Percentiles rank a stretch among this genome's conserved stretches.
Evolutionary conservation across 139 green algal genomes (phyloP).

Genomic region (Chlamydomonas schloesseri): DNA sequence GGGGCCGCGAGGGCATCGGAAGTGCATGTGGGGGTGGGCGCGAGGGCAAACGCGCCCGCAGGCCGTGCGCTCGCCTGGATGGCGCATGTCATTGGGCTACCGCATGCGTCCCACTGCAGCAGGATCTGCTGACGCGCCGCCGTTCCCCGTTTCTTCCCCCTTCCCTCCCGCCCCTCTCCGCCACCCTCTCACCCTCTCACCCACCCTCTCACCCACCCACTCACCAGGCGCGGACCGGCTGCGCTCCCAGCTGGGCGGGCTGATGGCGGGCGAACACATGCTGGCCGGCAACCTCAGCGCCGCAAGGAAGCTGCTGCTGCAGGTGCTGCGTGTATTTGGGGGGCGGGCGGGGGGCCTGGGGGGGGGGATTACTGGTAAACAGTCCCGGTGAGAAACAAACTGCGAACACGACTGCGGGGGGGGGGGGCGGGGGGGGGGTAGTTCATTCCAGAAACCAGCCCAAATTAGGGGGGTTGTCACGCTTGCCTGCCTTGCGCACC

Average conservation of each 20-base stretch:
- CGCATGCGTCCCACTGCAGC: too few relatives aligned
- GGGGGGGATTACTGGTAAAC: too few relatives aligned
- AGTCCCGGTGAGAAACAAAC: too few relatives aligned
- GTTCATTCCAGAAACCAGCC: too few relatives aligned
- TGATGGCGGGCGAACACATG: conserved; percentile 61
- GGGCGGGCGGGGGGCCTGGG: neutral
- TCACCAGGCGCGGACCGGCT: conserved; percentile 46
- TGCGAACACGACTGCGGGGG: too few relatives aligned
- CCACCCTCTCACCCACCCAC: neutral
- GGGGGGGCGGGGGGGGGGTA: neutral
- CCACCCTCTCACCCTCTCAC: neutral
- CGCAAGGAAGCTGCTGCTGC: conserved; percentile 69
- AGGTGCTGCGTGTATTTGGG: neutral
- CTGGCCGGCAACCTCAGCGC: conserved; percentile 50
- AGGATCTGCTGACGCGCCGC: too few relatives aligned
- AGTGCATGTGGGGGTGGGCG: neutral
- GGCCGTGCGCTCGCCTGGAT: too few relatives aligned
- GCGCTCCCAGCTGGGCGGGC: conserved; percentile 50
- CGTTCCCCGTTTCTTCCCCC: too few relatives aligned
- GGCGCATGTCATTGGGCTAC: too few relatives aligned
- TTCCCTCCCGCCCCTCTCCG: neutral
- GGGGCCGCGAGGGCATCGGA: too few relatives aligned
- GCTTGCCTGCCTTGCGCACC: too few relatives aligned
- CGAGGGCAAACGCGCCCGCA: neutral
- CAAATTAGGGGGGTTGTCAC: too few relatives aligned